Evolutionary conservation across 371 early-diverging fungal genomes (phyloP).

Genomic region (Circinella minor): DNA sequence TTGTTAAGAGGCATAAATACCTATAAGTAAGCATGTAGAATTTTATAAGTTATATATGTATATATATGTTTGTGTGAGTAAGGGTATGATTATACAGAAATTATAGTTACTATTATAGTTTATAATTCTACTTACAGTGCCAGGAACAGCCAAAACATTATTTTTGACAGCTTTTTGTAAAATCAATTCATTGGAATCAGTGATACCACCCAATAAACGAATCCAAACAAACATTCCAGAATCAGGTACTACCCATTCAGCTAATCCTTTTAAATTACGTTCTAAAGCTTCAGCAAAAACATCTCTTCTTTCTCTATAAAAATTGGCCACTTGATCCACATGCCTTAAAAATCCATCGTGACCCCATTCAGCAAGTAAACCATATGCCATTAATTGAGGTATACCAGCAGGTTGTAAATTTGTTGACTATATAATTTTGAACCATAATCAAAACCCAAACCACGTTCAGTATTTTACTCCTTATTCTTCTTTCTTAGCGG

Average conservation of each 20-base stretch:
- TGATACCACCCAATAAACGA: conserved; percentile 60
- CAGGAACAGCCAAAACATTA: conserved; percentile 76
- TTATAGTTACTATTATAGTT: no score
- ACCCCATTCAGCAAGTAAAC: conserved; percentile 67
- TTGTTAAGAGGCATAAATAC: conserved; percentile 36
- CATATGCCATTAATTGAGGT: conserved; percentile 66
- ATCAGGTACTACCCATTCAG: conserved; percentile 72
- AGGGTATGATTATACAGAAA: no score
- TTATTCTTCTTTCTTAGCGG: no score
- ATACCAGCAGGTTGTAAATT: conserved; percentile 81
- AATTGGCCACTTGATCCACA: conserved; percentile 54
- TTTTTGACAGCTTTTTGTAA: conserved; percentile 71
- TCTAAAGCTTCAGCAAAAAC: conserved; percentile 60
- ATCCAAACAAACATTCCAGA: conserved; percentile 91
- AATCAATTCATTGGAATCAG: conserved; percentile 69
- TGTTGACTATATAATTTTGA: conserved; percentile 28
- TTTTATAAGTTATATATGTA: no score
- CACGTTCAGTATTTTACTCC: no score
- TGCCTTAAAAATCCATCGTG: conserved; percentile 72
- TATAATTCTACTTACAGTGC: conserved; percentile 41
- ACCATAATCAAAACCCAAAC: no score
- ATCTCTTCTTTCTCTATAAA: conserved; percentile 67
- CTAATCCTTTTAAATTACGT: conserved; percentile 62
- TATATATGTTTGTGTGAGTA: no score
- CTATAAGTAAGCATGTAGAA: conserved; percentile 6